Base-by-base conservation (phyloP, 345 rosid genomes). In the Rhizophora mangle region DNA sequence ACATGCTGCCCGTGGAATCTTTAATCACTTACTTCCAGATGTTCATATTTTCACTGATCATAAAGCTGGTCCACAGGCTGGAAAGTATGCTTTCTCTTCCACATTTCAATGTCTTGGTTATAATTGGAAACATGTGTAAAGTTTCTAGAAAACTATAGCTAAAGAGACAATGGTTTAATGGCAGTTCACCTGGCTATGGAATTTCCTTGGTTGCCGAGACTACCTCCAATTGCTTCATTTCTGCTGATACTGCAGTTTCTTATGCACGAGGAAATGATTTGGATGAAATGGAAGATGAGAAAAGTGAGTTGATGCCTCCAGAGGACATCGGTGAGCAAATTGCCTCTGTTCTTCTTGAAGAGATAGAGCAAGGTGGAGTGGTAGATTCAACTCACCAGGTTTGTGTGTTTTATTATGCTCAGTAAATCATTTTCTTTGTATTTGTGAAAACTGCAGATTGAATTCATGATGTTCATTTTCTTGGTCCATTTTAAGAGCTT, bases 311-410 rank as follows among this genome's bases (percentile, higher is more conserved):
- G 76, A 68, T 31, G 47, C 91, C 96, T 67, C 84, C 94, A 5
- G 89, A 82, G 70, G 88, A 85, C 68, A 87, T 95, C n/a, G 98
- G 97, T 7, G 88, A 75, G 83, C 85, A 88, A 73, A 75, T 82
- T 74, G 98, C 97, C 55, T 84, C 92, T n/a, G 64, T 82, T 86
- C 93, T 95, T 60, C 98, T 92, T 62, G 79, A 86, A 24, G 96
- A 95, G 86, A 82, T 95, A 72, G 94, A 86, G 78, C 91, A 83
- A 74, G 97, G 98, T 37, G 99, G 99, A 74, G 97, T 95, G 47
- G 97, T 92, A 54, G 98, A 95, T 80, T 90, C 99, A 46, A 69
- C 96, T 43, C 97, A 92, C 79, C 97, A 90, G 96, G 98, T 92
- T 20, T 37, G 86, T 73, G 39, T 32, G 62, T 26, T 65, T 60